These are phyloP conservation scores for Furcasterigmium sp. DNA, from an alignment of 2,329 filamentous ascomycete genomes.

Conservation along the genomic window DNA sequence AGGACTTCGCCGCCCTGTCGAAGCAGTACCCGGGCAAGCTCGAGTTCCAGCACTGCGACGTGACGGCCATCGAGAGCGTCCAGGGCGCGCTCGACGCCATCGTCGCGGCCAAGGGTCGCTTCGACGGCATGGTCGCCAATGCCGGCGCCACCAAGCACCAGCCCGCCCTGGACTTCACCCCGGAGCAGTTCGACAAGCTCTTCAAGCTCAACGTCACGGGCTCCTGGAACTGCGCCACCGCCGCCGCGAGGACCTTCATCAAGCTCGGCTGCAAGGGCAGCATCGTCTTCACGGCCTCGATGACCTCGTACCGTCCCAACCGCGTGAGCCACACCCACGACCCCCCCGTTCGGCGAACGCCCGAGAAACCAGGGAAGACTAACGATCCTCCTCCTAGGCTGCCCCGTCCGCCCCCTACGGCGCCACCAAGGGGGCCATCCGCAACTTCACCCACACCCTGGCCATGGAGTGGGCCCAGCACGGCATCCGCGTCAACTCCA, in stretches of 20 bases:
- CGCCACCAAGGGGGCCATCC: slow-evolving; percentile 36
- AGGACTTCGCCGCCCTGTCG: slow-evolving; percentile 21
- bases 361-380: too few relatives aligned
- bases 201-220: slow-evolving; percentile 40
- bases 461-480: slow-evolving; percentile 43
- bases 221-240: slow-evolving; percentile 37
- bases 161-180: slow-evolving; percentile 30
- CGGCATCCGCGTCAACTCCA: slow-evolving; percentile 38
- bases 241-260: slow-evolving; percentile 35
- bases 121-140: slow-evolving; percentile 26
- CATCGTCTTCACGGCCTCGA: slow-evolving; percentile 40
- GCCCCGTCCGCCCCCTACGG: slow-evolving; percentile 45
- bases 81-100: slow-evolving; percentile 33
- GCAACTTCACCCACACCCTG: slow-evolving; percentile 32
- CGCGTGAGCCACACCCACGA: slow-evolving; percentile 16
- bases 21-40: slow-evolving; percentile 36
- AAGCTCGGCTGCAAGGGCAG: slow-evolving; percentile 25
- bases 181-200: slow-evolving; percentile 6
- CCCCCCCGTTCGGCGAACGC: too few relatives aligned
- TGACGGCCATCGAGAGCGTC: slow-evolving; percentile 34
- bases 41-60: slow-evolving; percentile 39
- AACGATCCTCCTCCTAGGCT: slow-evolving; percentile 13
- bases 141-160: slow-evolving; percentile 6
- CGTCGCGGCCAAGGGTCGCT: slow-evolving; percentile 26
- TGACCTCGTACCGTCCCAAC: slow-evolving; percentile 43